A percentile compares a stretch with the other conserved stretches of the same genome.
Evolutionary conservation across 352 stramenopile genomes (phyloP).

Genomic region (Nothophytophthora sp.): DNA sequence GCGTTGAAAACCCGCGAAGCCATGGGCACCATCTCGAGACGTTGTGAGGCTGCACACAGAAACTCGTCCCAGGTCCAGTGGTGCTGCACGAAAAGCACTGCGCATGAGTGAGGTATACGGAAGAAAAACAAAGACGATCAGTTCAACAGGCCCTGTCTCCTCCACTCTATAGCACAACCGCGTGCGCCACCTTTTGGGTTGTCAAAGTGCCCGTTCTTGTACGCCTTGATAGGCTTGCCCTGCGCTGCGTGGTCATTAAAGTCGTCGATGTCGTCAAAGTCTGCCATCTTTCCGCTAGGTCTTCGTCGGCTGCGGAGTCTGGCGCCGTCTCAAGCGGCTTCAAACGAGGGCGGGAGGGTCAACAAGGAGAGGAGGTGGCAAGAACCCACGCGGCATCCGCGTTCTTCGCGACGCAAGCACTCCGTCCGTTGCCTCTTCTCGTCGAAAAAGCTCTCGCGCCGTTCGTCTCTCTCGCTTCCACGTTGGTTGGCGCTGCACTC

Average conservation of each 20-base stretch:
- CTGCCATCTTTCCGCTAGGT: slow-evolving; percentile 64
- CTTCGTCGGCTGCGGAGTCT: too few species aligned
- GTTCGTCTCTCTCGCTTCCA: too few species aligned
- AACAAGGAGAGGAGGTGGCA: too few species aligned
- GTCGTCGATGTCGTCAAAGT: slow-evolving; percentile 81
- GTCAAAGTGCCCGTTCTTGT: slow-evolving; percentile 80
- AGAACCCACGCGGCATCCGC: slow-evolving; percentile 22
- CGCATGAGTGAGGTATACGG: slow-evolving; percentile 1
- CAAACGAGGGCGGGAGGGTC: not conserved
- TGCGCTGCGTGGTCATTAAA: slow-evolving; percentile 82
- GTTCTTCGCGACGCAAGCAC: too few species aligned
- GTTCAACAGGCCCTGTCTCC: too few species aligned
- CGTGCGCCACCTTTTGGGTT: slow-evolving; percentile 57
- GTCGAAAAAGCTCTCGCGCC: slow-evolving; percentile 1
- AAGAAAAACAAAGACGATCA: too few species aligned
- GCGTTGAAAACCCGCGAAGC: slow-evolving; percentile 85
- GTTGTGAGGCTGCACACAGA: slow-evolving; percentile 75
- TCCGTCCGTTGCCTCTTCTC: slow-evolving; percentile 12
- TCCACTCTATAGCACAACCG: not conserved
- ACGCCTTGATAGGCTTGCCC: slow-evolving; percentile 77
- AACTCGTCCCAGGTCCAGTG: slow-evolving; percentile 90
- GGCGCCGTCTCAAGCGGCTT: too few species aligned
- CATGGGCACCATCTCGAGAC: slow-evolving; percentile 84
- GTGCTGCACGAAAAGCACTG: slow-evolving; percentile 79
- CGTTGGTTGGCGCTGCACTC: too few species aligned